Percentiles rank a stretch among this genome's conserved stretches.
Conservation (phyloP, 1,139 yeast species). For the Protomyces pachydermus region DNA sequence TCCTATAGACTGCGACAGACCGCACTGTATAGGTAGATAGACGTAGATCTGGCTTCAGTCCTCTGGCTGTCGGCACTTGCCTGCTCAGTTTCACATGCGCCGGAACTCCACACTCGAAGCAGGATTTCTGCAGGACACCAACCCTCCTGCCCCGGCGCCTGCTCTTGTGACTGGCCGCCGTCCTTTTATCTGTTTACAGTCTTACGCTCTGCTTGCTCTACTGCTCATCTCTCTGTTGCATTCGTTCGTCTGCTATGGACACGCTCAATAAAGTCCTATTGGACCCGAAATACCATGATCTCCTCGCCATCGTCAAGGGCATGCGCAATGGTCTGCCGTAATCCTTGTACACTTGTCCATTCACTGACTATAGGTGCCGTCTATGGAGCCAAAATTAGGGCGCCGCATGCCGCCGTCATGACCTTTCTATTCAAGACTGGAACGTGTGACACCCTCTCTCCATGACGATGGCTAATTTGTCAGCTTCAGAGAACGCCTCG, state of each 20-base stretch:
- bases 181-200: too few relatives aligned
- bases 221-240: not conserved
- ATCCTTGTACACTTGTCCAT: not conserved
- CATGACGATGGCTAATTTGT: not conserved
- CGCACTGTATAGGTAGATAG: too few relatives aligned
- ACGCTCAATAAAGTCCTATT: conserved; percentile 26
- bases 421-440: conserved; percentile 51
- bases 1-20: too few relatives aligned
- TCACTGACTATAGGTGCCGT: conserved; percentile 45
- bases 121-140: too few relatives aligned
- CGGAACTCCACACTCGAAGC: too few relatives aligned
- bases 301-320: conserved; percentile 40
- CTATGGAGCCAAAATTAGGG: conserved; percentile 69
- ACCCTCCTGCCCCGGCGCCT: too few relatives aligned
- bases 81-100: too few relatives aligned
- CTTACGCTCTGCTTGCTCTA: too few relatives aligned
- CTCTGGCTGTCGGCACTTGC: too few relatives aligned
- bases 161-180: too few relatives aligned
- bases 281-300: conserved; percentile 40
- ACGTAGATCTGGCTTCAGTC: too few relatives aligned
- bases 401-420: conserved; percentile 68
- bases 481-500: conserved; percentile 48
- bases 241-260: conserved; percentile 4
- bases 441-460: conserved; percentile 33
- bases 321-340: conserved; percentile 39